Evolutionary conservation across 1,284 basidiomycete genomes (phyloP).

Genomic region (Wallemia ichthyophaga): DNA sequence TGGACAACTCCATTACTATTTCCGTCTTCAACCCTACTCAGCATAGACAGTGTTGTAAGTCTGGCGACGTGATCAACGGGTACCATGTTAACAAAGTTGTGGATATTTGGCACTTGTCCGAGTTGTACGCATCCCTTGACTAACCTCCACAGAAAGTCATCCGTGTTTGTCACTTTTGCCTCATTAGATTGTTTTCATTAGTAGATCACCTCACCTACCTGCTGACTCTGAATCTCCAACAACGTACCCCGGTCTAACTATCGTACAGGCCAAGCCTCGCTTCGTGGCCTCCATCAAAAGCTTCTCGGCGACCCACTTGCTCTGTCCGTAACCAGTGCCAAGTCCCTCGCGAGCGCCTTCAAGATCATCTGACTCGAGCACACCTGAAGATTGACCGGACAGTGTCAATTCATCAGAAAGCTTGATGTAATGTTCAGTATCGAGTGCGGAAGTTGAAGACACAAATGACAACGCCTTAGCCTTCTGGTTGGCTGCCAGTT

Average conservation of each 20-base stretch:
- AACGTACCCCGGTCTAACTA: conserved; percentile 81
- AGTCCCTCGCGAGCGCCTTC: conserved; percentile 48
- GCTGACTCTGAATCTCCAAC: conserved; percentile 70
- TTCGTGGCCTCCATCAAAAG: conserved; percentile 66
- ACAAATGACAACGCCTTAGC: conserved; percentile 70
- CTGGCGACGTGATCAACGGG: conserved; percentile 89
- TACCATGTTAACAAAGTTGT: conserved; percentile 94
- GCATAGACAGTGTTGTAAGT: conserved; percentile 39
- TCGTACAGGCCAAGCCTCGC: conserved; percentile 58
- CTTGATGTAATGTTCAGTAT: conserved; percentile 64
- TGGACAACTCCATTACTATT: conserved; percentile 31
- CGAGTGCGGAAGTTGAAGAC: conserved; percentile 75
- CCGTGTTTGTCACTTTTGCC: conserved; percentile 66
- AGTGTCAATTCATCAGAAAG: conserved; percentile 39
- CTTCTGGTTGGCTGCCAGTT: conserved; percentile 39
- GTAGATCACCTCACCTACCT: conserved; percentile 19
- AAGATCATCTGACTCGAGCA: conserved; percentile 70
- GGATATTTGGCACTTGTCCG: conserved; percentile 81
- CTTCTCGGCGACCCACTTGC: conserved; percentile 95
- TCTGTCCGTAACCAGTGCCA: conserved; percentile 83
- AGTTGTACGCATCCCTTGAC: conserved; percentile 94
- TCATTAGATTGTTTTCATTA: conserved; percentile 5
- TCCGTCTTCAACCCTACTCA: conserved; percentile 16
- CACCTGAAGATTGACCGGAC: conserved; percentile 25
- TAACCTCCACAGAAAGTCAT: conserved; percentile 94